Evolutionary conservation across 345 rosid genomes (phyloP).

Genomic region (Syzygium grande): DNA sequence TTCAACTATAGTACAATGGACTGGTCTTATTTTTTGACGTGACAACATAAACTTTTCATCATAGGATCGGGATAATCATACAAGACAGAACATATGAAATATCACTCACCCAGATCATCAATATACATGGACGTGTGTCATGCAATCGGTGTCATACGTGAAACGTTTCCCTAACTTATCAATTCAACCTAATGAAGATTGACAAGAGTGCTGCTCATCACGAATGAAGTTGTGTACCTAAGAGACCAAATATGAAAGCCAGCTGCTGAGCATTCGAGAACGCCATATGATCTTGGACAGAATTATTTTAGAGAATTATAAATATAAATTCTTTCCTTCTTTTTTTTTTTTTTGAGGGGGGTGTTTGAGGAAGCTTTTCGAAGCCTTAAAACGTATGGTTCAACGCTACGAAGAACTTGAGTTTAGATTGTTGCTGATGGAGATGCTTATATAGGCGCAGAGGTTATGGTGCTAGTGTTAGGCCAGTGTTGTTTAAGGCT

Average conservation of each 20-base stretch:
- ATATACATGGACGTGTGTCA: neutral
- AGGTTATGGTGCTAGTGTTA: neutral
- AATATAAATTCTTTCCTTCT: neutral
- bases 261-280: conserved; percentile 21
- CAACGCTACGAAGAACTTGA: neutral
- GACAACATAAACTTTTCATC: neutral
- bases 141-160: neutral
- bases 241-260: conserved; percentile 58
- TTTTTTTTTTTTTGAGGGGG: neutral
- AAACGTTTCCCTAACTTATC: neutral
- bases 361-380: neutral
- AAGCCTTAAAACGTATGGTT: neutral
- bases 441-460: neutral
- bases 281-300: conserved; percentile 18
- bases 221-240: conserved; percentile 26
- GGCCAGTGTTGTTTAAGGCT: neutral
- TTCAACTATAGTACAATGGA: neutral
- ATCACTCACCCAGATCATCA: neutral
- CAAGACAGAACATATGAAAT: neutral
- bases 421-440: neutral
- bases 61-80: neutral
- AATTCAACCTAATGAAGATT: neutral
- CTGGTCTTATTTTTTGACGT: neutral
- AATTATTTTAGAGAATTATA: neutral
- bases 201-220: neutral